Base-by-base conservation (phyloP, 116 monocot species). In the Iris pallida region DNA sequence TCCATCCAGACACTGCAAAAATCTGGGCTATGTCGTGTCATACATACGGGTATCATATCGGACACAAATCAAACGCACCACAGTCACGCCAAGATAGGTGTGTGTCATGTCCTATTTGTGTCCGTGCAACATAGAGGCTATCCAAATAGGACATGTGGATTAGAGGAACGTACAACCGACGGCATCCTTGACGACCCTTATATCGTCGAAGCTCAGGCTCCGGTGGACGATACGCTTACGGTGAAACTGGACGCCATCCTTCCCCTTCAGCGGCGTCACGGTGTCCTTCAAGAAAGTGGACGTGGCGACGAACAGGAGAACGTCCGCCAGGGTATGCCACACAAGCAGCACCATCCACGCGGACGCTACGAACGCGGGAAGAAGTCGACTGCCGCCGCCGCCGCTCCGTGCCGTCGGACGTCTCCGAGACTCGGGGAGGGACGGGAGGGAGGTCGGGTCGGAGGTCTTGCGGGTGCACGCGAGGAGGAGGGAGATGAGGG, bases 401-500 rank as follows among this genome's bases (percentile, higher is more conserved):
- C 55, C 2, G 8, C 6, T 1, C 14, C 12, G 13, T 55, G 14
- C 8, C 12, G 65, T 15, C 20, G 68, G 16, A 10, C 15, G 55
- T 20, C 72, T 60, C n/a, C 17, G 42, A 45, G 58, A 18, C 44
- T 47, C 17, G 6, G 80, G 87, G 43, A 83, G 57, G 11, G 88
- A 51, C 5, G 95, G 95, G 41, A 82, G 76, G 0, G 75, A 47
- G 19, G 42, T 53, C 16, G 79, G 82, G 73, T 96, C 84, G 47
- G 86, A 78, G 53, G 81, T 56, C 51, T 71, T 78, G 61, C 92
- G 86, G 16, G 86, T 89, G 83, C 92, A 96, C 52, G 92, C 96
- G 8, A 96, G 75, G 73, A 96, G 77, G 63, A 96, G 89, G 5
- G 96, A 91, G 47, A 82, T 80, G 70, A 96, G 86, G 9, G 96